Conservation (phyloP, 345 rosid genomes). For the Anastatica hierochuntica region DNA sequence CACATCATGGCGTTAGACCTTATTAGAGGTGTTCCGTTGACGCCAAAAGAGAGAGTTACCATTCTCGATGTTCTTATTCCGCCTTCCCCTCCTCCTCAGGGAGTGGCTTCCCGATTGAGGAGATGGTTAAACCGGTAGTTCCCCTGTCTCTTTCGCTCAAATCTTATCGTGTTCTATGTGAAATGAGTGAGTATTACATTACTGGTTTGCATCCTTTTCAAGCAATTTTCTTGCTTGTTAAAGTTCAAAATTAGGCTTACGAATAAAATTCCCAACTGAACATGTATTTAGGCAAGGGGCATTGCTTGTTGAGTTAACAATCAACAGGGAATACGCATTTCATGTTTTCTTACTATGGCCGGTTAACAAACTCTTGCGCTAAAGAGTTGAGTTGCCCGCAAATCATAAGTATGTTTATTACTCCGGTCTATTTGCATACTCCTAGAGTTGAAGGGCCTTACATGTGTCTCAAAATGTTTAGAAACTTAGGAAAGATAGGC, state of each 20-base stretch:
- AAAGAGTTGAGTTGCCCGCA: no score
- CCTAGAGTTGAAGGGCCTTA: no score
- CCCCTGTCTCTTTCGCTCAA: neutral
- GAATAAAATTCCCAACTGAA: neutral
- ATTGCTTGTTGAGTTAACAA: no score
- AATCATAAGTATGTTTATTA: no score
- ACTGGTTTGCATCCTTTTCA: no score
- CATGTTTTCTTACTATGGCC: conserved; percentile 45
- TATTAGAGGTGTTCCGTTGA: conserved; percentile 70
- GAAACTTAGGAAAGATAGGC: neutral
- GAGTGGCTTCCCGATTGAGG: conserved; percentile 46
- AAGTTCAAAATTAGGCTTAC: neutral
- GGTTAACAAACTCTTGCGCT: no score
- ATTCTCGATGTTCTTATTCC: conserved; percentile 84
- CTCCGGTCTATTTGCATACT: no score
- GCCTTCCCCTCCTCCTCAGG: conserved; percentile 45
- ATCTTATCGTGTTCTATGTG: neutral
- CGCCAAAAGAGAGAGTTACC: conserved; percentile 75
- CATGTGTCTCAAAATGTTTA: conserved; percentile 11
- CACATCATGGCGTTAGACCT: conserved; percentile 84
- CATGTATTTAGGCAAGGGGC: neutral
- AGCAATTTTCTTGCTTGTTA: no score
- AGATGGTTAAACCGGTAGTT: conserved; percentile 27
- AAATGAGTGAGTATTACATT: no score
- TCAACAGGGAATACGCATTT: neutral